Conservation (phyloP, 345 rosid genomes). For the Rhodomyrtus tomentosa region DNA sequence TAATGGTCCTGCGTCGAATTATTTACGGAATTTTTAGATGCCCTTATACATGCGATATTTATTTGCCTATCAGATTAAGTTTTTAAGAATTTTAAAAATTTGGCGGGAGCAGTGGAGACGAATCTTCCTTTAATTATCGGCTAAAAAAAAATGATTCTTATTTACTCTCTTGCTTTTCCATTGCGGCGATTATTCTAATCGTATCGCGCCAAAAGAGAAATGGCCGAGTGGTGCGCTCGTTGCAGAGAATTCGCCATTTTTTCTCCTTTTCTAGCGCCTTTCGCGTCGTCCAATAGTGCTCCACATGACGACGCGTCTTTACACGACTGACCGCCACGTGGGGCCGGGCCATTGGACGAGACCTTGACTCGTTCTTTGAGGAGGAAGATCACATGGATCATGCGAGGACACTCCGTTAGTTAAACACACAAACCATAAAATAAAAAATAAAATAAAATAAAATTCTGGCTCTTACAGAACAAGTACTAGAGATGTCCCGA, state of each 20-base stretch:
- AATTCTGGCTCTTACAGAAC: too few relatives aligned
- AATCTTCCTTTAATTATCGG: neutral
- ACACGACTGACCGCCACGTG: slow-evolving; percentile 19
- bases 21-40: neutral
- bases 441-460: too few relatives aligned
- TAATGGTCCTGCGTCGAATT: neutral
- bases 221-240: neutral
- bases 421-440: neutral
- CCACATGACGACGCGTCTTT: slow-evolving; percentile 43
- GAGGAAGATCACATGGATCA: neutral
- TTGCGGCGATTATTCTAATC: neutral
- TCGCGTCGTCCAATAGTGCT: slow-evolving; percentile 42
- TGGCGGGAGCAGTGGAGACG: too few relatives aligned
- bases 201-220: neutral
- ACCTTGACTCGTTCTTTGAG: slow-evolving; percentile 7
- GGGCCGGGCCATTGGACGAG: neutral
- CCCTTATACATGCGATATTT: neutral
- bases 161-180: neutral
- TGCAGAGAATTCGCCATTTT: neutral
- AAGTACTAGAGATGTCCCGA: too few relatives aligned
- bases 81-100: too few relatives aligned
- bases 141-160: neutral
- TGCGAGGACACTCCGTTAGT: neutral
- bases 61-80: neutral
- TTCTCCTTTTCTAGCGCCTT: slow-evolving; percentile 3